A percentile compares a stretch with the other conserved stretches of the same genome.
phyloP scores from a whole-genome alignment of 768 basidiomycete species.

The Hypsizygus marmoreus region DNA sequence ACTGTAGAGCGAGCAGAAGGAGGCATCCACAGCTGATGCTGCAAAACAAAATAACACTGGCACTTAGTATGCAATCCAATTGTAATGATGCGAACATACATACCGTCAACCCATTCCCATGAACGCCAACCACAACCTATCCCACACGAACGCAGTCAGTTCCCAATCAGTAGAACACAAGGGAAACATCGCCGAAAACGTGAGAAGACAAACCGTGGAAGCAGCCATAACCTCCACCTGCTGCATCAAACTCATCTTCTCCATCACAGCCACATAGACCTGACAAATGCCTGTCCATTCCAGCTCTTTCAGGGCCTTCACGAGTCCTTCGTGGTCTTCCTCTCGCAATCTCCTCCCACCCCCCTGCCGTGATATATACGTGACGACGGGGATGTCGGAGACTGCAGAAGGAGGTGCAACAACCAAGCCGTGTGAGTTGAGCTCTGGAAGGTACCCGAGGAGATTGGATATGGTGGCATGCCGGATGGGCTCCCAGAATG shows the following conservation, averaged over 20 bases:
- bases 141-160: not conserved
- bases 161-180: not conserved
- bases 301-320: conserved; percentile 47
- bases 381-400: conserved; percentile 36
- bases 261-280: conserved; percentile 43
- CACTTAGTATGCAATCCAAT: not conserved
- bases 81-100: not conserved
- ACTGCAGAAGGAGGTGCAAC: conserved; percentile 7
- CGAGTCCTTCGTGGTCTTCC: conserved; percentile 50
- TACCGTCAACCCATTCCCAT: conserved; percentile 71
- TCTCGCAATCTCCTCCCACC: conserved; percentile 41
- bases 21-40: conserved; percentile 72
- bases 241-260: conserved; percentile 54
- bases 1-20: conserved; percentile 60
- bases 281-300: conserved; percentile 52
- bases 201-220: conserved; percentile 51
- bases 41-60: not conserved
- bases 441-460: conserved; percentile 33
- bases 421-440: conserved; percentile 13
- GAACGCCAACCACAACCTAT: conserved; percentile 63
- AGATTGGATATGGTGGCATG: conserved; percentile 27
- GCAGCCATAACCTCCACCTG: conserved; percentile 63
- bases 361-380: conserved; percentile 66
- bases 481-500: conserved; percentile 41
- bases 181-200: not conserved